Conservation (phyloP, 176 grass and related monocot species). For the Raddia distichophylla region DNA sequence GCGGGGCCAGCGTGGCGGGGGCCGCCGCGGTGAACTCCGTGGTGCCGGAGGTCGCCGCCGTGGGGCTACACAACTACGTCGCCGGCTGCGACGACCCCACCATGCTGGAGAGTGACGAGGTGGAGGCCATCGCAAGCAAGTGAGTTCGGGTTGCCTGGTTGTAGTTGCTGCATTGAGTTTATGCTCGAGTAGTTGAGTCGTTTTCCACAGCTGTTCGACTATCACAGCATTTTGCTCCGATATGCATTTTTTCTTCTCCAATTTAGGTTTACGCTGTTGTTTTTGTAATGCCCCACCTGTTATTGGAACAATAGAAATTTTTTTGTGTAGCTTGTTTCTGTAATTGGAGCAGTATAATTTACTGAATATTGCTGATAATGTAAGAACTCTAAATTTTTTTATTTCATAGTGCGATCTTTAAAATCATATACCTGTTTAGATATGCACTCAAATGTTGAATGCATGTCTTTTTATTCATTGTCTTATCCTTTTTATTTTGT, state of each 20-base stretch:
- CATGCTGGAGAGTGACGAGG: slow-evolving; percentile 59
- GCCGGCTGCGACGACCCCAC: slow-evolving; percentile 69
- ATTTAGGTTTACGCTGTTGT: neutral
- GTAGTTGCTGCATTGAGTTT: neutral
- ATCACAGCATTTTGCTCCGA: slow-evolving; percentile 20
- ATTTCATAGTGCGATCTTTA: neutral
- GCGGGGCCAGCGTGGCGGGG: slow-evolving; percentile 53
- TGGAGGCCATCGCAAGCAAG: slow-evolving; percentile 76
- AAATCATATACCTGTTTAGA: neutral
- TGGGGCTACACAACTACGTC: slow-evolving; percentile 83
- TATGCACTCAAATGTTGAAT: neutral
- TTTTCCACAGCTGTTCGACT: neutral
- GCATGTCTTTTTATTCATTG: neutral
- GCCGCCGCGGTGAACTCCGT: slow-evolving; percentile 72
- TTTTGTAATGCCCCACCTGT: slow-evolving; percentile 7
- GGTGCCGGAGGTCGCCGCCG: slow-evolving; percentile 78
- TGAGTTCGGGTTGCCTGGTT: slow-evolving; percentile 41
- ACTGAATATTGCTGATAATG: neutral
- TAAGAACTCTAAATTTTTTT: neutral
- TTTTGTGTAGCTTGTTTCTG: neutral
- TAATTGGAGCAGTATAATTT: slow-evolving; percentile 11
- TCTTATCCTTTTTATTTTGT: slow-evolving; percentile 37
- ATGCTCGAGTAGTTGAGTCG: slow-evolving; percentile 3
- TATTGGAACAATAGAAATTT: neutral
- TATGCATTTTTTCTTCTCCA: neutral